Conservation (phyloP, 148 eudicot species). For the Diospyros lotus region DNA sequence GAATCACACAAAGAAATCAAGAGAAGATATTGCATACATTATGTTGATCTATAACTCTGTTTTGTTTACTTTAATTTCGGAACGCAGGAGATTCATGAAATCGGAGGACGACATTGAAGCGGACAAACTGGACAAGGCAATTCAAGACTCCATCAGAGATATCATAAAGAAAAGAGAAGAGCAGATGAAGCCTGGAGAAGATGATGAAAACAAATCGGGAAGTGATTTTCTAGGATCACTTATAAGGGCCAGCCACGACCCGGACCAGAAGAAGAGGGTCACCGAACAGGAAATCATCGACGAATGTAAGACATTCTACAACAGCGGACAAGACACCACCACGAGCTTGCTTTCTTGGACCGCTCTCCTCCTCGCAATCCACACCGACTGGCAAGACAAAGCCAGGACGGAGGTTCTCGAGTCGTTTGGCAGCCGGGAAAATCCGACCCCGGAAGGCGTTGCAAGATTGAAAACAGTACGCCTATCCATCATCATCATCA, state of each 20-base stretch:
- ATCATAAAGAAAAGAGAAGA: constrained; percentile 3
- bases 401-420: constrained; percentile 11
- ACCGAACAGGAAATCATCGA: not conserved
- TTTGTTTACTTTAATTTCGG: too few relatives aligned
- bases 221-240: constrained; percentile 10
- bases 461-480: constrained; percentile 11
- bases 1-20: too few relatives aligned
- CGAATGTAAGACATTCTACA: constrained; percentile 12
- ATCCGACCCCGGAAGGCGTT: constrained; percentile 4
- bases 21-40: too few relatives aligned
- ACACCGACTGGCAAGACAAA: constrained; percentile 15
- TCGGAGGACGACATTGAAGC: not conserved
- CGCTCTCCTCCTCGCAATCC: not conserved
- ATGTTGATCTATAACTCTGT: too few relatives aligned
- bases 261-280: not conserved
- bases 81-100: not conserved
- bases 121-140: not conserved
- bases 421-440: not conserved
- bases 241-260: not conserved
- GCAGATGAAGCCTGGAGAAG: not conserved
- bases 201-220: not conserved
- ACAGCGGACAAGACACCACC: not conserved
- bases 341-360: not conserved
- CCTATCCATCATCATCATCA: not conserved
- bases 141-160: not conserved